A percentile compares a stretch with the other conserved stretches of the same genome.
phyloP scores from a whole-genome alignment of 345 rosid genomes.

The Xanthoceras sorbifolium region DNA sequence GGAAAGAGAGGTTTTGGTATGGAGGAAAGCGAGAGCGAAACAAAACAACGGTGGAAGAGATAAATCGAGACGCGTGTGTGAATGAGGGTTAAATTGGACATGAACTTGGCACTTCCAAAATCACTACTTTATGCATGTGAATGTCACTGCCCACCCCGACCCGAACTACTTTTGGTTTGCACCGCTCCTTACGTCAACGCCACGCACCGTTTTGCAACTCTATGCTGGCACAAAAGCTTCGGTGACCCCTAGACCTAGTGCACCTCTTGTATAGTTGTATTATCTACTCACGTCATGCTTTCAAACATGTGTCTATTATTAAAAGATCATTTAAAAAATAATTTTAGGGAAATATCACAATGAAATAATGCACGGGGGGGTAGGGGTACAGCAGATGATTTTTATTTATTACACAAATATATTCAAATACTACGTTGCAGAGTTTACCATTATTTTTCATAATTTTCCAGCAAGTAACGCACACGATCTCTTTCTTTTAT shows the following conservation, averaged over 20 bases:
- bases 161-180: not conserved
- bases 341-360: too few relatives aligned
- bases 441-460: not conserved
- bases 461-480: not conserved
- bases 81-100: not conserved
- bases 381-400: too few relatives aligned
- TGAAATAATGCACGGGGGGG: too few relatives aligned
- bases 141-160: not conserved
- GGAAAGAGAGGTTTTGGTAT: not conserved
- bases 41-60: not conserved
- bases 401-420: too few relatives aligned
- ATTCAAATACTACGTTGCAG: too few relatives aligned
- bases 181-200: not conserved
- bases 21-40: not conserved
- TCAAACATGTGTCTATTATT: too few relatives aligned
- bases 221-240: too few relatives aligned
- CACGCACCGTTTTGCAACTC: not conserved
- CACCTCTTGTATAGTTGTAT: too few relatives aligned
- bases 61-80: slow-evolving; percentile 10
- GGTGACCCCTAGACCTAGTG: too few relatives aligned
- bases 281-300: not conserved
- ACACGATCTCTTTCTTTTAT: not conserved
- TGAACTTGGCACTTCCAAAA: too few relatives aligned
- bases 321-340: too few relatives aligned
- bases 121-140: not conserved